phyloP scores from a whole-genome alignment of 1,284 basidiomycete species.

The Boletellus dicymbophilus region DNA sequence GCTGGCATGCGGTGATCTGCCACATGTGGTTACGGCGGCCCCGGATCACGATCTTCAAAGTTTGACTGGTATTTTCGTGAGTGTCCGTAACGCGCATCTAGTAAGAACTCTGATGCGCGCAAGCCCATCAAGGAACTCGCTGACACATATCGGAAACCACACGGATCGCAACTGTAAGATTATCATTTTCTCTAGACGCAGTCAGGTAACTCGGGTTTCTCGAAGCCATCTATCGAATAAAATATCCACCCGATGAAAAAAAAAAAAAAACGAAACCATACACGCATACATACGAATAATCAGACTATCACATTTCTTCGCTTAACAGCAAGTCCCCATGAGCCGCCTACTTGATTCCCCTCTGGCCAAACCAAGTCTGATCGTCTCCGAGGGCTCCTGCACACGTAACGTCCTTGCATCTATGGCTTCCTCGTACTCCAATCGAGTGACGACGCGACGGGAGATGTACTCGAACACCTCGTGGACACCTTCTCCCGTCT shows the following conservation, averaged over 20 bases:
- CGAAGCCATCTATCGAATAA: neutral
- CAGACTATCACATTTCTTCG: neutral
- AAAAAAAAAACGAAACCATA: neutral
- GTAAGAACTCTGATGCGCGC: no score
- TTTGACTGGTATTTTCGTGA: no score
- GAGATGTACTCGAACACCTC: constrained; percentile 74
- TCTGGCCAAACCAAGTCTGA: constrained; percentile 22
- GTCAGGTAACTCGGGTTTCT: no score
- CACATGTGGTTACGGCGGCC: no score
- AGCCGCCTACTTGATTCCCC: constrained; percentile 6
- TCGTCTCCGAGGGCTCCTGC: constrained; percentile 24
- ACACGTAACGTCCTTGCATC: constrained; percentile 26
- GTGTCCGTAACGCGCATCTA: no score
- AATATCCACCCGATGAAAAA: neutral
- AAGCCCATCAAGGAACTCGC: no score
- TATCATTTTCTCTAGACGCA: no score
- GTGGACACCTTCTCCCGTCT: constrained; percentile 67
- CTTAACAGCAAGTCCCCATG: constrained; percentile 22
- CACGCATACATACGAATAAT: constrained; percentile 4
- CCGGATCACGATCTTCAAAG: no score
- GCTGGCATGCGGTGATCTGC: no score
- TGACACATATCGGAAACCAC: no score
- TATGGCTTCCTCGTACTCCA: constrained; percentile 61
- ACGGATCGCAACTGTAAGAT: no score
- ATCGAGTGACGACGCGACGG: constrained; percentile 52